Percentiles rank a stretch among this genome's conserved stretches.
phyloP scores from a whole-genome alignment of 805 yeast genomes.

The Yamadazyma endophytica region DNA sequence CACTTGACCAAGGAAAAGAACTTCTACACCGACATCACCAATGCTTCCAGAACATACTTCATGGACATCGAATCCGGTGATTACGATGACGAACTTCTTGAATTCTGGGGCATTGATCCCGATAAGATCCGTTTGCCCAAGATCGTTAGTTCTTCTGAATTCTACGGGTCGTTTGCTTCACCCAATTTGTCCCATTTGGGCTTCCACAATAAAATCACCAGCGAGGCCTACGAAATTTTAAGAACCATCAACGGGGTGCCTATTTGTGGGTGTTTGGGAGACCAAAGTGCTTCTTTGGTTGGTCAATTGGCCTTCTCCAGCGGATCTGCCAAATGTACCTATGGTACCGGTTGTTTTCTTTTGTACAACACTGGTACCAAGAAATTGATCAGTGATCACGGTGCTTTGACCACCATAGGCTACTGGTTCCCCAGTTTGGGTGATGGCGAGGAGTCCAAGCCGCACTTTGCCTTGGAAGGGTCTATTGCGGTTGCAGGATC shows the following conservation, averaged over 20 bases:
- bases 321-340: constrained; percentile 92
- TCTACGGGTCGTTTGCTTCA: constrained; percentile 66
- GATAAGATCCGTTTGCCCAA: constrained; percentile 64
- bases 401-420: constrained; percentile 85
- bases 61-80: constrained; percentile 74
- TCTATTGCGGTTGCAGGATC: constrained; percentile 96
- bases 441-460: constrained; percentile 43
- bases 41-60: constrained; percentile 87
- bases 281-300: constrained; percentile 88
- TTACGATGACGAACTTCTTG: constrained; percentile 72
- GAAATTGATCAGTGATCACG: constrained; percentile 69
- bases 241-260: constrained; percentile 58
- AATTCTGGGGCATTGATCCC: constrained; percentile 76
- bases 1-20: constrained; percentile 68
- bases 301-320: constrained; percentile 83
- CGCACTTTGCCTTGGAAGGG: constrained; percentile 90
- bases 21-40: constrained; percentile 82
- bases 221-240: constrained; percentile 48
- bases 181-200: constrained; percentile 55
- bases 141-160: constrained; percentile 73
- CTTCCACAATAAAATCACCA: constrained; percentile 47
- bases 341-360: constrained; percentile 93
- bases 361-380: constrained; percentile 79
- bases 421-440: constrained; percentile 76
- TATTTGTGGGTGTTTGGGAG: constrained; percentile 88